Evolutionary conservation across 108 stramenopile species (phyloP), one percentile per base, ranked within the genome.

Genomic region (Cyclostephanos tholiformis): DNA sequence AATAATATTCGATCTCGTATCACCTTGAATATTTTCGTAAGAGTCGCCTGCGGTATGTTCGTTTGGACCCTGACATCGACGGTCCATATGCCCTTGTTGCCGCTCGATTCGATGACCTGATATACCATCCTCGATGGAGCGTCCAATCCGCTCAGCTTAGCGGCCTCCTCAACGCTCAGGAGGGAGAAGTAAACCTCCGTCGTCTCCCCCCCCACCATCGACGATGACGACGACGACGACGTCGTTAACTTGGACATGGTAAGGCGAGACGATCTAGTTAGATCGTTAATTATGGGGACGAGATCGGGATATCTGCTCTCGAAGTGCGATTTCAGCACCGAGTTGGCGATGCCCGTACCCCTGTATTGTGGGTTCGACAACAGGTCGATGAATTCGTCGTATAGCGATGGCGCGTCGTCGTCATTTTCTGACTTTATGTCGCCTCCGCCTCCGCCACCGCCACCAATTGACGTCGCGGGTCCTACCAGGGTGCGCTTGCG

Each of bases 1-100:
- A n/a, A n/a, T n/a, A n/a, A n/a, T n/a, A n/a, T n/a, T n/a, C n/a
- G n/a, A n/a, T n/a, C n/a, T n/a, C n/a, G n/a, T n/a, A n/a, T 63
- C 61, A 69, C 75, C 76, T 98, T 98, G 83, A 98, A 95, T 49
- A 95, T 94, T 70, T 98, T 97, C 16, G 88, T 98, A 17, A 99
- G 75, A 36, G 94, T 87, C 53, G 88, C 89, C 76, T 96, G 96
- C 67, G 91, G 94, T 19, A 98, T 89, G 65, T 89, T 92, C 32
- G 99, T 95, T 52, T 90, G 83, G 19, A 84, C 72, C 67, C 93
- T 87, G 71, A 99, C 91, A 69, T 99, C 98, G 44, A 96, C 94
- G 35, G 96, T 98, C 97, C 97, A 99, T 69, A 98, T 97, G 19
- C 99, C 99, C 85, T 89, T 95, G 69, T 96, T 93, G 1, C 92